Evolutionary conservation across 225 moss, liverwort and hornwort genomes (phyloP).

Genomic region (Pseudisothecium myosuroides): DNA sequence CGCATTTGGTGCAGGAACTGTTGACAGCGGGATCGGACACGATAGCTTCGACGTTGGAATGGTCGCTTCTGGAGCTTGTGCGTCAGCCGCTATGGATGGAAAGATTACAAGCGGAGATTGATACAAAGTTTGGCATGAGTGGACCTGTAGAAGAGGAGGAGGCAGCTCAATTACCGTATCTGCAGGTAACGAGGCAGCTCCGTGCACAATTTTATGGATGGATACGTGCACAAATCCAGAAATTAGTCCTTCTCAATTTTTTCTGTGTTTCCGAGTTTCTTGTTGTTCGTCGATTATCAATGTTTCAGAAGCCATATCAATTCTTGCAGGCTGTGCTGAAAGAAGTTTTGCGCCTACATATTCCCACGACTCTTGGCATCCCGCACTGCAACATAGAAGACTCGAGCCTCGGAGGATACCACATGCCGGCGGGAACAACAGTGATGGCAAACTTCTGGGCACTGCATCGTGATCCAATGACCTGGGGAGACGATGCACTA

Average conservation of each 20-base stretch:
- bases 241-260: too few relatives aligned
- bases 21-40: conserved; percentile 1
- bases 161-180: conserved; percentile 6
- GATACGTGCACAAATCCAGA: background rate
- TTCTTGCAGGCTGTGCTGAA: conserved; percentile 30
- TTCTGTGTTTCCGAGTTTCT: background rate
- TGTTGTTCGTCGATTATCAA: background rate
- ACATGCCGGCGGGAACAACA: conserved; percentile 37
- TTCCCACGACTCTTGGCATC: conserved; percentile 25
- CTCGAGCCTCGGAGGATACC: conserved; percentile 16
- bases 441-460: conserved; percentile 39
- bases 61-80: conserved; percentile 16
- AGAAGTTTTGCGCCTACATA: conserved; percentile 42
- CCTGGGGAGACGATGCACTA: conserved; percentile 30
- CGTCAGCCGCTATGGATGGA: conserved; percentile 2
- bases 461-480: conserved; percentile 28
- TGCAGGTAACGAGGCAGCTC: background rate
- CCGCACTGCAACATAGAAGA: conserved; percentile 35
- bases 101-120: conserved; percentile 2
- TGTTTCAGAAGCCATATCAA: background rate
- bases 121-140: background rate
- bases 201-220: background rate
- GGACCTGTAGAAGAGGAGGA: conserved; percentile 4
- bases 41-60: background rate
- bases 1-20: background rate